phyloP scores from a whole-genome alignment of 2,329 filamentous ascomycete species.

The Hymenoscyphus fraxineus region DNA sequence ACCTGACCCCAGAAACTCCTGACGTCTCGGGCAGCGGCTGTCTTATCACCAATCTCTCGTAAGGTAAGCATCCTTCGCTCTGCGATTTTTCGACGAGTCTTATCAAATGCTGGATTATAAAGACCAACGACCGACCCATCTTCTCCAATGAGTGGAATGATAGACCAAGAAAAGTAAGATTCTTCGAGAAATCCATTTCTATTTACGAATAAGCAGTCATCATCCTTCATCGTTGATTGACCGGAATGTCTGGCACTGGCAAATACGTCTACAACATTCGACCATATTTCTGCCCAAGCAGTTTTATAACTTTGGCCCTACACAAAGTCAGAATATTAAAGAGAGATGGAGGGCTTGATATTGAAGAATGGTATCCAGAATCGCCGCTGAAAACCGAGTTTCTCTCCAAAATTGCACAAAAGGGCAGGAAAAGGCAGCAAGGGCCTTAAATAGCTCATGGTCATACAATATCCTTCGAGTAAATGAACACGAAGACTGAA shows the following conservation, averaged over 20 bases:
- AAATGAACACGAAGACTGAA: not conserved
- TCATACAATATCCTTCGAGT: not conserved
- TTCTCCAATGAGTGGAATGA: constrained; percentile 71
- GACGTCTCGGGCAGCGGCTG: constrained; percentile 67
- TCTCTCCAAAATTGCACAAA: not conserved
- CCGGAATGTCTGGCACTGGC: constrained; percentile 63
- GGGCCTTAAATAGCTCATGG: not conserved
- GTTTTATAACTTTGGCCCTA: constrained; percentile 59
- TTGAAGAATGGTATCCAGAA: not conserved
- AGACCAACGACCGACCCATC: constrained; percentile 72
- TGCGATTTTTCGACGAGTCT: constrained; percentile 72
- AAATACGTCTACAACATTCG: constrained; percentile 65
- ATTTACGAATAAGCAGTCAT: constrained; percentile 70
- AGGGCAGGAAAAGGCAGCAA: not conserved
- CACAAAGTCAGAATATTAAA: not conserved
- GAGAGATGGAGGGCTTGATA: too few species aligned
- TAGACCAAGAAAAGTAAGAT: constrained; percentile 78
- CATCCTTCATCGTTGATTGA: constrained; percentile 79
- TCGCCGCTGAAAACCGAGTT: not conserved
- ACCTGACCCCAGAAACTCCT: constrained; percentile 72
- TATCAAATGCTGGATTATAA: constrained; percentile 79
- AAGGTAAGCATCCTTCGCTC: constrained; percentile 77
- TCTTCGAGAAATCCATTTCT: constrained; percentile 71
- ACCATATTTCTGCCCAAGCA: constrained; percentile 73
- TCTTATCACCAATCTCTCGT: constrained; percentile 72